Percentiles rank a stretch among this genome's conserved stretches.
phyloP scores from a whole-genome alignment of 768 basidiomycete genomes.

The Saitozyma sp. region DNA sequence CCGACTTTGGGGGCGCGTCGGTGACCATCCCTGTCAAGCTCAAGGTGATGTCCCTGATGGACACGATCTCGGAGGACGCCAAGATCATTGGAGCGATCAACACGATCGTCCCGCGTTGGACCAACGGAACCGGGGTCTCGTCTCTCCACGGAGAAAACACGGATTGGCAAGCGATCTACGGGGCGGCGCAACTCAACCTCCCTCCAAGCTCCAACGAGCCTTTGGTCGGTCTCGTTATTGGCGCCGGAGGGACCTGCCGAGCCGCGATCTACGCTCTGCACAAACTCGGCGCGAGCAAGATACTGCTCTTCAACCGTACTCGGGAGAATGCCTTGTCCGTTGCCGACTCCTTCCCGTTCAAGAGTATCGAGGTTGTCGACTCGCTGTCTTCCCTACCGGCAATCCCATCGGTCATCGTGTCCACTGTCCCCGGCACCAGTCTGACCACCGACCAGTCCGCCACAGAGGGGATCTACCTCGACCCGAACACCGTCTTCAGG shows the following conservation, averaged over 20 bases:
- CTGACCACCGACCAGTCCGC: constrained; percentile 58
- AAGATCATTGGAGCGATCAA: constrained; percentile 90
- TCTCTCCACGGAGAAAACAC: constrained; percentile 90
- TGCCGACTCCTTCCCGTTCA: constrained; percentile 66
- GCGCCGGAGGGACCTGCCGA: constrained; percentile 91
- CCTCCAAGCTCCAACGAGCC: constrained; percentile 53
- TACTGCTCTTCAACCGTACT: constrained; percentile 90
- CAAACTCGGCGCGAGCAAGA: constrained; percentile 64
- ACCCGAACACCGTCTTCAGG: constrained; percentile 59
- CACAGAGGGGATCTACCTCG: constrained; percentile 43
- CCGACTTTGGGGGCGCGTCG: constrained; percentile 88
- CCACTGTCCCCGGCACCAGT: constrained; percentile 73
- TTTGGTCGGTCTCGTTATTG: constrained; percentile 75
- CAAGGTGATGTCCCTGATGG: constrained; percentile 79
- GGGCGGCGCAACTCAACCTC: constrained; percentile 53
- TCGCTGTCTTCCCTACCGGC: constrained; percentile 61
- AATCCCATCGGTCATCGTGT: constrained; percentile 74
- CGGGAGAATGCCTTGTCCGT: constrained; percentile 69
- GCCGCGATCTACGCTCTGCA: constrained; percentile 90
- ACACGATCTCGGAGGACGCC: constrained; percentile 76
- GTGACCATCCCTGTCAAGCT: constrained; percentile 97
- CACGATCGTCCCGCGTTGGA: constrained; percentile 65
- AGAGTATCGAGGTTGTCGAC: constrained; percentile 61
- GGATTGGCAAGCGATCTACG: constrained; percentile 85
- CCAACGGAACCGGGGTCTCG: constrained; percentile 54